Conservation (phyloP, 306 rosid species). For the Cajanus cajan region DNA sequence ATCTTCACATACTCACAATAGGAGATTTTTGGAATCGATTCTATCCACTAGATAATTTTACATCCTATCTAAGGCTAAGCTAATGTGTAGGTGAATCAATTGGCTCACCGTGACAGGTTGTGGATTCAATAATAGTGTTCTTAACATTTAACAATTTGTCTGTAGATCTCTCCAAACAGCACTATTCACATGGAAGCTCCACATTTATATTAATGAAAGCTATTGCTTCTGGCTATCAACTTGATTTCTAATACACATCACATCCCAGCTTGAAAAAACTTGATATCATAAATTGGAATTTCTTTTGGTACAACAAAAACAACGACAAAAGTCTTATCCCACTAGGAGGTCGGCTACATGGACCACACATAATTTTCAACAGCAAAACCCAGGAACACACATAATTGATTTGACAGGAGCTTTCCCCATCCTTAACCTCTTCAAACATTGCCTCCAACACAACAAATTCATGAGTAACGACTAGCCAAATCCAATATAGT, state of each 20-base stretch:
- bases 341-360: not conserved
- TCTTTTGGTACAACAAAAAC: not conserved
- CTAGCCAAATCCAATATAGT: not conserved
- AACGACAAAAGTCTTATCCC: not conserved
- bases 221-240: not conserved
- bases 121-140: not conserved
- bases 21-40: not conserved
- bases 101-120: not conserved
- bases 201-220: not conserved
- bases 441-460: not conserved
- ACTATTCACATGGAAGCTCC: slow-evolving; percentile 1
- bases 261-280: not conserved
- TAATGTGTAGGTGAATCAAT: not conserved
- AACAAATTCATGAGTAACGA: not conserved
- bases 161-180: not conserved
- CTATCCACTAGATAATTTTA: not conserved
- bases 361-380: no score
- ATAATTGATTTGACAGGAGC: not conserved
- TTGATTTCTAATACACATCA: not conserved
- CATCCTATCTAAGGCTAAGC: not conserved
- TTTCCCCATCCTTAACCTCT: not conserved
- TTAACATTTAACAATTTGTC: not conserved
- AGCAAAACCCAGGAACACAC: not conserved
- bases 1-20: not conserved
- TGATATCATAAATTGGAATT: slow-evolving; percentile 6